Evolutionary conservation across 306 rosid species (phyloP).

Genomic region (Morella rubra): DNA sequence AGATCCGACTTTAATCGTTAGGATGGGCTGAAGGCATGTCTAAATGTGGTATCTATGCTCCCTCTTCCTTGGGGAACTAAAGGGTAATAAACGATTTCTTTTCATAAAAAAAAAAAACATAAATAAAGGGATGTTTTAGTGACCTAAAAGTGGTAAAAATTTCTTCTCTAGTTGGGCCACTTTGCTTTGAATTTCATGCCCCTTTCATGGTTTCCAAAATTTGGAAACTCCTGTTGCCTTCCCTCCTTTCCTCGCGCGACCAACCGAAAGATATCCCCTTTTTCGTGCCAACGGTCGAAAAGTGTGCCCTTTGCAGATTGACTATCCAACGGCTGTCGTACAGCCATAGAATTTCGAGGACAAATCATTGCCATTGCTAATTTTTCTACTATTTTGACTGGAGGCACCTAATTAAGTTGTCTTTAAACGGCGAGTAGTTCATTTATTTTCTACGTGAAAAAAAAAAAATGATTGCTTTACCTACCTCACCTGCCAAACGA

Average conservation of each 20-base stretch:
- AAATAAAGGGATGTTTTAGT: too few species aligned
- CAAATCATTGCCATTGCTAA: background rate
- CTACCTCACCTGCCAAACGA: constrained; percentile 39
- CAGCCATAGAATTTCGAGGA: constrained; percentile 9
- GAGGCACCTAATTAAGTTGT: constrained; percentile 26
- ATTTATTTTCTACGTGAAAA: constrained; percentile 6
- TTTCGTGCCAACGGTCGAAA: constrained; percentile 34
- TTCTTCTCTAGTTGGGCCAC: constrained; percentile 34
- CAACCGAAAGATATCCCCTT: constrained; percentile 38
- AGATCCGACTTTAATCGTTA: too few species aligned
- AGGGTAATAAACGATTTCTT: too few species aligned
- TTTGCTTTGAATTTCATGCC: constrained; percentile 35
- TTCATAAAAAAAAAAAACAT: too few species aligned
- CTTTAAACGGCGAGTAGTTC: constrained; percentile 15
- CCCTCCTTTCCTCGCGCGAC: constrained; percentile 25
- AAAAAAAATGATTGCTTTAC: constrained; percentile 29
- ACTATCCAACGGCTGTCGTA: constrained; percentile 33
- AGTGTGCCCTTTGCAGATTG: constrained; percentile 33
- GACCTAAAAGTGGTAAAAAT: constrained; percentile 2
- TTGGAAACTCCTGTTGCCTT: constrained; percentile 21
- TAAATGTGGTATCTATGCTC: background rate
- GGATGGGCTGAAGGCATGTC: background rate
- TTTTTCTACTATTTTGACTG: constrained; percentile 31
- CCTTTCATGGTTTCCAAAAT: constrained; percentile 24
- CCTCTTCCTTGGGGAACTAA: constrained; percentile 13